These are phyloP conservation scores for Trifolium pratense DNA, from an alignment of 306 rosid species.

Conservation along the genomic window DNA sequence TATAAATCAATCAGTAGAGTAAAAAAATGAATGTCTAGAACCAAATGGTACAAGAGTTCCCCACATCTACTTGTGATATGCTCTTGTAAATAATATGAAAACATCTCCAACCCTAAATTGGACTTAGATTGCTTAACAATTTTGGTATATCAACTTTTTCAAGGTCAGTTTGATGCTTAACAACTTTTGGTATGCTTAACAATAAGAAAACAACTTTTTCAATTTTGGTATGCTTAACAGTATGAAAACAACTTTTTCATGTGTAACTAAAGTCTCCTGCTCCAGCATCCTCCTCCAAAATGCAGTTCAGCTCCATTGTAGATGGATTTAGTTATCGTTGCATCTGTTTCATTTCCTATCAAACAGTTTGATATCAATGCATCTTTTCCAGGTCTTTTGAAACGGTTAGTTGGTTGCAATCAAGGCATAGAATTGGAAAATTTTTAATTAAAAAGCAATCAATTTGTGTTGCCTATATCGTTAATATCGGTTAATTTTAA, in stretches of 20 bases:
- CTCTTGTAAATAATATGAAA: constrained; percentile 28
- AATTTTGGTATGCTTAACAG: no score
- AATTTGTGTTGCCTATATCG: neutral
- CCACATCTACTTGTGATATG: neutral
- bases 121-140: neutral
- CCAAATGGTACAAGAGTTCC: constrained; percentile 1
- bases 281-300: neutral
- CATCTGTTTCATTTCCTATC: neutral
- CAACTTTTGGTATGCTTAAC: no score
- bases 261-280: no score
- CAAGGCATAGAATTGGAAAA: neutral
- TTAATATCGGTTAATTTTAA: neutral
- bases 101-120: neutral
- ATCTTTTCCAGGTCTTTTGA: neutral
- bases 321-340: neutral
- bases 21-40: neutral
- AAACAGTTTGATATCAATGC: neutral
- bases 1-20: constrained; percentile 11
- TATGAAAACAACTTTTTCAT: no score
- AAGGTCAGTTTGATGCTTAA: no score
- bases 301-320: neutral
- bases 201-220: no score
- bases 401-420: neutral
- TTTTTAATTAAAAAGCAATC: neutral
- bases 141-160: neutral